Percentiles rank a stretch among this genome's conserved stretches.
Evolutionary conservation across 768 basidiomycete species (phyloP).

Genomic region (Tylopilus vinaceipallidus): DNA sequence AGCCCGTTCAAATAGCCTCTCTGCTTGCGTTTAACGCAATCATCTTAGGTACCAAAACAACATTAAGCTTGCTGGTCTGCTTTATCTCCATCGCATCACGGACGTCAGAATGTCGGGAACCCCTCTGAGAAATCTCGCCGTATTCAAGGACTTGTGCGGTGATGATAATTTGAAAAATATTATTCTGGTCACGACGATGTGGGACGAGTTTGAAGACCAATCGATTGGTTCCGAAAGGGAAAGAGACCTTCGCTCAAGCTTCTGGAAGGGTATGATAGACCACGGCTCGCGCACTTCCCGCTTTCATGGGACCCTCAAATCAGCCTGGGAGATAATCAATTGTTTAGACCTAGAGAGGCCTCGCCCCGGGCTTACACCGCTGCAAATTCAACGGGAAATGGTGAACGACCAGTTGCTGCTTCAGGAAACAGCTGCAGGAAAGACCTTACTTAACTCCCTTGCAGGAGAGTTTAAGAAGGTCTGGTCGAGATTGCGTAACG

Average conservation of each 20-base stretch:
- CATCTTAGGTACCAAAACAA: conserved; percentile 5
- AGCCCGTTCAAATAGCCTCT: background rate
- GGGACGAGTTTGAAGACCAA: conserved; percentile 9
- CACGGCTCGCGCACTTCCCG: conserved; percentile 12
- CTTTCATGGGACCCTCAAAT: conserved; percentile 7
- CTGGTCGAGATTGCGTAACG: conserved; percentile 5
- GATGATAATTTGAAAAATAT: conserved; percentile 10
- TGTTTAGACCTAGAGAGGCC: background rate
- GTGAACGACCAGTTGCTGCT: conserved; percentile 8
- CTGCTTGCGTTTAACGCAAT: background rate
- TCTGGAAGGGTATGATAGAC: conserved; percentile 16
- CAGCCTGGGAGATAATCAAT: conserved; percentile 14
- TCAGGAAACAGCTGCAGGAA: conserved; percentile 16
- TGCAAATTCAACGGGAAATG: conserved; percentile 20
- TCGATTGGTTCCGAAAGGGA: conserved; percentile 9
- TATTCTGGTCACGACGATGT: conserved; percentile 21
- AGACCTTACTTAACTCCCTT: conserved; percentile 11
- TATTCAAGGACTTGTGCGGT: conserved; percentile 15
- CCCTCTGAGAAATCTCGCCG: conserved; percentile 6
- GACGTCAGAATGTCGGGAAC: conserved; percentile 12
- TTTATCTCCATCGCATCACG: conserved; percentile 16
- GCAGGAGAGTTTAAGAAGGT: conserved; percentile 4
- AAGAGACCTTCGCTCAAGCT: conserved; percentile 6
- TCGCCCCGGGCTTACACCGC: background rate
- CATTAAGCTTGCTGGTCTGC: conserved; percentile 11